Percentiles rank a stretch among this genome's conserved stretches.
Conservation (phyloP, 2,329 filamentous ascomycete species). For the Colletotrichum incanum region DNA sequence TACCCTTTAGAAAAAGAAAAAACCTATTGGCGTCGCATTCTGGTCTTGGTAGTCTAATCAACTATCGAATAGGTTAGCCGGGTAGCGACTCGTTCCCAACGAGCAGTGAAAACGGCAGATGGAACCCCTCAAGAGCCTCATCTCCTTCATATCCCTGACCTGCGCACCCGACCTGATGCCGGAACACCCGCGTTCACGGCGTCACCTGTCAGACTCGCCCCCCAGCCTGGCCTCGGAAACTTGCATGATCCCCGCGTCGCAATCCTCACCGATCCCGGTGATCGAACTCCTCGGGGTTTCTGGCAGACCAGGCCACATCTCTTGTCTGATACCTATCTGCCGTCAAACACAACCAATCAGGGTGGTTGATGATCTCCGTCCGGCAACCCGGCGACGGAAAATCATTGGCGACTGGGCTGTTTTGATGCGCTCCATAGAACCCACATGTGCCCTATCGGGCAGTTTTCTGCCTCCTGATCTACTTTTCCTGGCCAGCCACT, state of each 20-base stretch:
- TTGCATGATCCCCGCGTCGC: slow-evolving; percentile 36
- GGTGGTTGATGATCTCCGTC: slow-evolving; percentile 20
- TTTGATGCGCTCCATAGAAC: slow-evolving; percentile 4
- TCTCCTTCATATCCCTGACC: neutral
- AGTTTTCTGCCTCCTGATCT: neutral
- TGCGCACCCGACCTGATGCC: slow-evolving; percentile 16
- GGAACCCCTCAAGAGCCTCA: neutral
- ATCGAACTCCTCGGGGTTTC: slow-evolving; percentile 27
- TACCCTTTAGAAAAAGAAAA: neutral
- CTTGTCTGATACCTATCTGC: slow-evolving; percentile 29
- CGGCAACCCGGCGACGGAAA: slow-evolving; percentile 6
- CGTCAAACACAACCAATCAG: slow-evolving; percentile 24
- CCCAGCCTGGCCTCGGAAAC: slow-evolving; percentile 17
- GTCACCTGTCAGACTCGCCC: slow-evolving; percentile 25
- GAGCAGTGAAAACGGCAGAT: neutral
- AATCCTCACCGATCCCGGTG: slow-evolving; percentile 18
- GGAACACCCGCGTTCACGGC: slow-evolving; percentile 26
- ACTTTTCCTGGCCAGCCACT: neutral
- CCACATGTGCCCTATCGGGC: slow-evolving; percentile 7
- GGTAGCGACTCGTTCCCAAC: neutral
- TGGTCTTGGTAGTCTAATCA: neutral
- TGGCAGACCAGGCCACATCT: neutral
- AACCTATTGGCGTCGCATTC: slow-evolving; percentile 2
- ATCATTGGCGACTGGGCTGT: neutral
- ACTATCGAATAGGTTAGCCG: neutral